Percentiles rank a stretch among this genome's conserved stretches.
These are phyloP conservation scores for Didymella arachidicola DNA, from an alignment of 2,329 filamentous ascomycete species.

Conservation along the genomic window DNA sequence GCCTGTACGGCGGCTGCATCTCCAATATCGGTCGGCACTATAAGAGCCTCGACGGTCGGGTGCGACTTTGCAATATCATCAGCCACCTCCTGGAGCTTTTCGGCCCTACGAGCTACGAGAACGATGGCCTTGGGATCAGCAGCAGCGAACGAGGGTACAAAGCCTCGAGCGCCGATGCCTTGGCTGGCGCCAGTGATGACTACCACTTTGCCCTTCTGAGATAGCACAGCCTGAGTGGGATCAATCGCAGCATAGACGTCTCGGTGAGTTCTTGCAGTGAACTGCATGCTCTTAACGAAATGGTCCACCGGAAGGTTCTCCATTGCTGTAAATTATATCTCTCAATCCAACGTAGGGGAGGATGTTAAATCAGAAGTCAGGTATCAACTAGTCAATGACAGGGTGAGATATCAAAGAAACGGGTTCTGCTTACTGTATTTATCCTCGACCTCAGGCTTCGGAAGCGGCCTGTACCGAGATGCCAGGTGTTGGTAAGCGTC, in stretches of 20 bases:
- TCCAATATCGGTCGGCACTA: conserved; percentile 42
- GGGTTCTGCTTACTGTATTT: neutral
- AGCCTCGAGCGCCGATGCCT: conserved; percentile 48
- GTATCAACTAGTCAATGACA: too few species aligned
- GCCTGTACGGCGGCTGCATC: conserved; percentile 31
- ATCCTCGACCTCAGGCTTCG: neutral
- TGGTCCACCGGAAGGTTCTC: conserved; percentile 28
- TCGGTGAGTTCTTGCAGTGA: conserved; percentile 37
- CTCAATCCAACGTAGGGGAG: neutral
- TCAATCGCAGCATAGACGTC: conserved; percentile 54
- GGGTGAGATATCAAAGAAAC: neutral
- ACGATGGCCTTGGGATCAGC: conserved; percentile 49
- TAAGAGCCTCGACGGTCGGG: conserved; percentile 41
- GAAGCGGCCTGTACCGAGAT: neutral
- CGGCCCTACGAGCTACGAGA: conserved; percentile 41
- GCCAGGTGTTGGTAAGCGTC: neutral
- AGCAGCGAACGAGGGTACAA: conserved; percentile 49
- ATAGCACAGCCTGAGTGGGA: conserved; percentile 42
- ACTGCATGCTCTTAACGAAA: conserved; percentile 27
- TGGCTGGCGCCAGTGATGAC: conserved; percentile 55
- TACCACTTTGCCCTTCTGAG: conserved; percentile 49
- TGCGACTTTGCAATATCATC: conserved; percentile 40
- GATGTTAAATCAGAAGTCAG: too few species aligned
- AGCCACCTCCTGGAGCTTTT: conserved; percentile 37
- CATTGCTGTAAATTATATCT: conserved; percentile 7